phyloP scores from a whole-genome alignment of 2,329 filamentous ascomycete genomes.

The Ceratocystis cacaofunesta region DNA sequence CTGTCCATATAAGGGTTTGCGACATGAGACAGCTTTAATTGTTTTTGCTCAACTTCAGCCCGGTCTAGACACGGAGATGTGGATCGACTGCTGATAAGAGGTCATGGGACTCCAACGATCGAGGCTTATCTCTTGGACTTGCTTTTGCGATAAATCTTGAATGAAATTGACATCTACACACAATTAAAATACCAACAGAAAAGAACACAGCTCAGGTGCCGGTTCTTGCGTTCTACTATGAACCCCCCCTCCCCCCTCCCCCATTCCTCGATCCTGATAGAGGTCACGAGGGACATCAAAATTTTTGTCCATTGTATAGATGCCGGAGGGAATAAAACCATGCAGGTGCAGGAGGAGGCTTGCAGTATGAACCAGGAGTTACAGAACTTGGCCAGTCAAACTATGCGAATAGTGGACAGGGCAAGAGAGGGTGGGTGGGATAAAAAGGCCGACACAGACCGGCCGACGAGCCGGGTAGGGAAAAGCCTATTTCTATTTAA shows the following conservation, averaged over 20 bases:
- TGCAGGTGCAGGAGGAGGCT: background rate
- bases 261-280: background rate
- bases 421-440: background rate
- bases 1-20: no score
- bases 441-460: background rate
- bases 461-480: background rate
- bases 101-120: background rate
- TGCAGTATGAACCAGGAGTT: background rate
- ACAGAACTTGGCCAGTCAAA: background rate
- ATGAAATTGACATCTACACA: background rate
- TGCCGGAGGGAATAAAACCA: background rate
- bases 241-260: background rate
- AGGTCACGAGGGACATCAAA: background rate
- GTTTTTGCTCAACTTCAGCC: no score
- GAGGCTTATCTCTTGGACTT: background rate
- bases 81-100: background rate
- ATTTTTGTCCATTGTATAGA: background rate
- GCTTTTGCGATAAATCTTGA: background rate
- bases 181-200: background rate
- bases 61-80: no score
- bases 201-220: background rate
- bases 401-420: no score
- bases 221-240: background rate
- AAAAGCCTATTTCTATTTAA: constrained; percentile 7
- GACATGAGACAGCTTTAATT: no score